Evolutionary conservation across 768 basidiomycete species (phyloP), one percentile per base, ranked within the genome.

Genomic region (Russula sp.): DNA sequence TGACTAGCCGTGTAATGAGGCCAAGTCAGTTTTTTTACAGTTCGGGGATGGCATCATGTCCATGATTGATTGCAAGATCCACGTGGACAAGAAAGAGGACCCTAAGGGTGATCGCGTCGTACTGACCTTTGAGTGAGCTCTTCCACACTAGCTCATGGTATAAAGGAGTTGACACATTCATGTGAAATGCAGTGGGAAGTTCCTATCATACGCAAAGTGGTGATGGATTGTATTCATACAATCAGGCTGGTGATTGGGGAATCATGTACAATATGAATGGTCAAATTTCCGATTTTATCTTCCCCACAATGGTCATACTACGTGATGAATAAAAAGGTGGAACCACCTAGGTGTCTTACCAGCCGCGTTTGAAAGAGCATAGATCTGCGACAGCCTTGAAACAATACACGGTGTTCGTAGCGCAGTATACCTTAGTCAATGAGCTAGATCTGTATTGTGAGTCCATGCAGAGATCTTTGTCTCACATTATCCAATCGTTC

Each of bases 11-110:
- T 6, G 46, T 44, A 38, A 32, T 34, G 16, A n/a, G 7, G 14
- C 14, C 56, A 22, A 64, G 3, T 53, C 24, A 20, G 14, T 1
- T 57, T 13, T n/a, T 32, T 22, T 14, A 26, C 56, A 89, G 88
- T 92, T 91, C 67, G 90, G 90, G 6, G 90, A 92, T 70, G 90
- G 90, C 5, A 92, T 92, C 65, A 91, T 92, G 89, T 89, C 87
- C 22, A 89, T 92, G 88, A 90, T 92, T 62, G 90, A 92, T 73
- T 92, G 90, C 75, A 85, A 83, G 68, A 80, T 92, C 65, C 79
- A 78, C 53, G 78, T 92, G 51, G 78, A 83, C 65, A 84, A 79
- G 76, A 91, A 92, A 73, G 79, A 80, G 18, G 83, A 91, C 69
- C 88, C 89, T 18, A 89, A 87, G 70, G 90, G 90, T 40, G 89